A percentile compares a stretch with the other conserved stretches of the same genome.
These are phyloP conservation scores for Chrysanthemum seticuspe DNA, from an alignment of 129 eudicot genomes.

Conservation along the genomic window DNA sequence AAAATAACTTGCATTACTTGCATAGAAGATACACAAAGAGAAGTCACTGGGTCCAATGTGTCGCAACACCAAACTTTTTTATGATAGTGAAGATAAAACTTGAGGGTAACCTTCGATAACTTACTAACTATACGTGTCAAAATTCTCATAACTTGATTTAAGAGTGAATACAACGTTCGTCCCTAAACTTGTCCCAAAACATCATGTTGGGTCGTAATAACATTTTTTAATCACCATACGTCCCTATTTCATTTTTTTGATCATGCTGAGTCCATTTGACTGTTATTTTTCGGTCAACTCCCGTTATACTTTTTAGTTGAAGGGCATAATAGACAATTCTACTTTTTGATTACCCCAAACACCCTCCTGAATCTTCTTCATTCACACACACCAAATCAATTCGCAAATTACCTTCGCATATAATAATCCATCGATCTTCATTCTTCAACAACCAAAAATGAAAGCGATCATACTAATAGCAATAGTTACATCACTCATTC, in stretches of 20 bases:
- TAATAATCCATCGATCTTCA: not conserved
- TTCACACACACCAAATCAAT: slow-evolving; percentile 6
- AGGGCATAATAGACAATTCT: too few species aligned
- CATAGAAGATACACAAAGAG: not conserved
- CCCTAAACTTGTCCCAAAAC: too few species aligned
- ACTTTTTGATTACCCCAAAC: not conserved
- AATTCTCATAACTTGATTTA: too few species aligned
- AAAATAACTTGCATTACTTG: not conserved
- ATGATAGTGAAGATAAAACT: not conserved
- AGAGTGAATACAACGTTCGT: too few species aligned
- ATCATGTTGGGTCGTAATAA: too few species aligned
- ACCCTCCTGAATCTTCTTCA: slow-evolving; percentile 9
- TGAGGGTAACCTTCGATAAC: not conserved
- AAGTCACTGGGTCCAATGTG: slow-evolving; percentile 3
- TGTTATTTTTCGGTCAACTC: too few species aligned
- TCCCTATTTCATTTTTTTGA: too few species aligned
- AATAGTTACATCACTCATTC: slow-evolving; percentile 40
- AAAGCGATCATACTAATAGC: slow-evolving; percentile 49
- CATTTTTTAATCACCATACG: too few species aligned
- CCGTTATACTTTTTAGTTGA: too few species aligned
- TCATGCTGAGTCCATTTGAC: too few species aligned
- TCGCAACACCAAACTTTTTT: not conserved
- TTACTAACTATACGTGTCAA: not conserved
- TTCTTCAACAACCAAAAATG: slow-evolving; percentile 27
- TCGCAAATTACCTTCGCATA: not conserved